These are phyloP conservation scores for Aspergillus bridgeri DNA, from an alignment of 495 filamentous ascomycete species.

Conservation along the genomic window DNA sequence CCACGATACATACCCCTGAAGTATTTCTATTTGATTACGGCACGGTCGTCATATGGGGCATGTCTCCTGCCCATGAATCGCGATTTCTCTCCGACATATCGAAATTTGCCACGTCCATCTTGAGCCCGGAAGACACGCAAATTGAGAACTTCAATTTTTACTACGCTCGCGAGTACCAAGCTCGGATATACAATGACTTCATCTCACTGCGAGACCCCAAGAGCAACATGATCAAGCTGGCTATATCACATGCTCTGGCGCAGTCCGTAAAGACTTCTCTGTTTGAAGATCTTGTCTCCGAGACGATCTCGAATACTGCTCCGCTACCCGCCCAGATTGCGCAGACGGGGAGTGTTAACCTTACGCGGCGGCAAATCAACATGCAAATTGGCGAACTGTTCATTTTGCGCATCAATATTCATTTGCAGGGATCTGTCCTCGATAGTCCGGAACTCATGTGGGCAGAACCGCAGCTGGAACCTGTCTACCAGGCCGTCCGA, in stretches of 20 bases:
- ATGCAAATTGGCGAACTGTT: constrained; percentile 99
- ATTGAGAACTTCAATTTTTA: constrained; percentile 99
- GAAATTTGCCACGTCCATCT: constrained; percentile 91
- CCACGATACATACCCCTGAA: constrained; percentile 82
- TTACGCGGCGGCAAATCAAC: constrained; percentile 84
- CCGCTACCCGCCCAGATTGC: constrained; percentile 89
- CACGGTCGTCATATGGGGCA: constrained; percentile 99
- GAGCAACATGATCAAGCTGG: constrained; percentile 97
- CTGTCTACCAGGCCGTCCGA: constrained; percentile 89
- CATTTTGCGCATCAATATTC: constrained; percentile 94
- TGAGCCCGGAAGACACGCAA: constrained; percentile 83
- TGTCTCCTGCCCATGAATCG: constrained; percentile 80
- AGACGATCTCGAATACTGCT: constrained; percentile 85
- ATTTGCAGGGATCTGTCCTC: constrained; percentile 94
- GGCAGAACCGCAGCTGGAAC: constrained; percentile 94
- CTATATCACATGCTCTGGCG: constrained; percentile 90
- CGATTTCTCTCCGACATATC: constrained; percentile 88
- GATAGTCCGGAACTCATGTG: constrained; percentile 97
- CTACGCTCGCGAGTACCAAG: constrained; percentile 94
- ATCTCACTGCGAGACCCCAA: constrained; percentile 88
- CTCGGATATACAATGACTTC: constrained; percentile 98
- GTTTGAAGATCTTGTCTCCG: constrained; percentile 93
- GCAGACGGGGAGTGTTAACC: constrained; percentile 80
- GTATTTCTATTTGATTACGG: constrained; percentile 96
- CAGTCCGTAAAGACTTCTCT: constrained; percentile 96